Conservation (phyloP, 345 rosid species). For the Anacardium occidentale region DNA sequence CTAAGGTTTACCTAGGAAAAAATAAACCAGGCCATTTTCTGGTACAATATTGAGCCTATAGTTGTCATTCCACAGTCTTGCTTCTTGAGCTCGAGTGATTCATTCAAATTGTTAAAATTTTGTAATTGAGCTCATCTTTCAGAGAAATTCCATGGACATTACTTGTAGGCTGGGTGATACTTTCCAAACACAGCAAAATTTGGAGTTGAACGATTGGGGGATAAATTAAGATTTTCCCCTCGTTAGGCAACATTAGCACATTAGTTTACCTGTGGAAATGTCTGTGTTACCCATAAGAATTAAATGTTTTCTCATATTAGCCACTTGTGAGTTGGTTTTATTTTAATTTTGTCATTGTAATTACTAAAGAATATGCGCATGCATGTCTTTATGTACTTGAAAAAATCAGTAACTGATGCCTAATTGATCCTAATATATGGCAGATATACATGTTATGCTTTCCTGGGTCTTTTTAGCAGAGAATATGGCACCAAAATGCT, state of each 20-base stretch:
- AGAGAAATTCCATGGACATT: slow-evolving; percentile 1
- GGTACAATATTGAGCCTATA: background rate
- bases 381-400: background rate
- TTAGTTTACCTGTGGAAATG: background rate
- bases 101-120: background rate
- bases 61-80: background rate
- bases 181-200: background rate
- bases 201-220: background rate
- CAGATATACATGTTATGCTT: background rate
- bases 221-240: background rate
- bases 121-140: background rate
- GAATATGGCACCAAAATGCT: background rate
- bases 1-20: background rate
- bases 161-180: background rate
- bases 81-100: background rate
- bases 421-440: too few species aligned
- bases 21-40: background rate
- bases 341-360: background rate
- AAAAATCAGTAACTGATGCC: background rate
- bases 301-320: background rate
- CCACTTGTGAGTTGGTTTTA: background rate
- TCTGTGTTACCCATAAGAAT: background rate
- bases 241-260: background rate
- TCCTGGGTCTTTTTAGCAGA: background rate
- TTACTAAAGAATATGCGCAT: background rate